Base-by-base conservation (phyloP, 2,329 filamentous ascomycete species). In the Macrophomina pseudophaseolina region DNA sequence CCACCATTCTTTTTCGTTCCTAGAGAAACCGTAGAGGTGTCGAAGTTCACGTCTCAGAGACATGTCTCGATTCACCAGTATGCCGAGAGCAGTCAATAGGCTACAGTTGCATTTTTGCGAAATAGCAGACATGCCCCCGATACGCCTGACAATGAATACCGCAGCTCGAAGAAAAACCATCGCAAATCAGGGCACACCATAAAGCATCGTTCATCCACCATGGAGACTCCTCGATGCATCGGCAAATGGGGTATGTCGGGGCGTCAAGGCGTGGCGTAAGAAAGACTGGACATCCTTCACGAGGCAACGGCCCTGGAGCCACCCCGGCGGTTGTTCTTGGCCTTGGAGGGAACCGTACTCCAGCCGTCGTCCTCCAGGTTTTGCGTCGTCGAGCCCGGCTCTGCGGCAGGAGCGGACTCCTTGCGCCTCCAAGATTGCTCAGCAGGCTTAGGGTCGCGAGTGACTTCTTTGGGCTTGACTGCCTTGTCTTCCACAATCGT, bases 381-480 rank as follows among this genome's bases (percentile, higher is more conserved):
- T 72, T 84, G 79, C 18, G 83, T 80, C 35, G 81, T 82, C 48
- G 77, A 74, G 42, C 78, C 77, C 4, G 76, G 72, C 33, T 76
- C 71, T 14, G 77, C 71, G 16, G 74, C 71, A 38, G 68, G 69
- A 11, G 68, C 75, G 71, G 69, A 73, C 46, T 74, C 73, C 68
- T 79, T 77, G 68, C 77, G 75, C 71, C 79, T 72, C 77, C 79
- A 73, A 70, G 83, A 76, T 69, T 81, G 74, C 70, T 74, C 74
- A 72, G 78, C 75, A 74, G 69, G 65, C 65, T 76, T 75, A 18
- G 81, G 76, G 56, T 84, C 80, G 59, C 79, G 78, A 49, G 84
- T 80, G 58, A 85, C 77, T 72, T 88, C 84, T 72, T 86, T 84
- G 33, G 86, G 82, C 77, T 86, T 86, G 68, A 82, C 80, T 40